phyloP scores from a whole-genome alignment of 2,329 filamentous ascomycete species.

The Celoporthe dispersa region DNA sequence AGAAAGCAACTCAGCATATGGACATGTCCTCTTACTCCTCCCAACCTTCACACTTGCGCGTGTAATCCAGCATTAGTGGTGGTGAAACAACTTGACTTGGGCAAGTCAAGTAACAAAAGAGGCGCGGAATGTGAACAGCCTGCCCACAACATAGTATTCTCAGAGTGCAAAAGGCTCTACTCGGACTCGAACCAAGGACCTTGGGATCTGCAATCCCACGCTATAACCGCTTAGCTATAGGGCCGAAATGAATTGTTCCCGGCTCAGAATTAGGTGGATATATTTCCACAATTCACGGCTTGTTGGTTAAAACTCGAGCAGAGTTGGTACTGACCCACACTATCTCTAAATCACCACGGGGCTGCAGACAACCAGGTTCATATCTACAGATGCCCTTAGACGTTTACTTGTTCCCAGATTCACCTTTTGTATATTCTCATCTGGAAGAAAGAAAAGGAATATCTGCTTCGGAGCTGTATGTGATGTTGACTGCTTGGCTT shows the following conservation, averaged over 20 bases:
- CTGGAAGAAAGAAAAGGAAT: too few species aligned
- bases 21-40: background rate
- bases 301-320: background rate
- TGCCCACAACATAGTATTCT: background rate
- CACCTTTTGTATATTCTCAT: background rate
- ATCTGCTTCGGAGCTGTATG: background rate
- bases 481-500: background rate
- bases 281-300: background rate
- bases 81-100: background rate
- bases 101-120: background rate
- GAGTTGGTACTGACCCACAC: background rate
- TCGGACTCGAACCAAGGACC: conserved; percentile 10
- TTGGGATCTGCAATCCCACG: conserved; percentile 10
- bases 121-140: background rate
- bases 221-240: conserved; percentile 10
- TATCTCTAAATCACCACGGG: background rate
- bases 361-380: background rate
- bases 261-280: background rate
- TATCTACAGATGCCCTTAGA: too few species aligned
- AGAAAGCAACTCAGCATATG: background rate
- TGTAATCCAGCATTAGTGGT: background rate
- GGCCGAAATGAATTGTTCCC: background rate
- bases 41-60: background rate
- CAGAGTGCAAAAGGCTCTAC: background rate
- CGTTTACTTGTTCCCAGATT: accelerated